These are phyloP conservation scores for Ambrosia artemisiifolia DNA, from an alignment of 129 eudicot species.

Conservation along the genomic window DNA sequence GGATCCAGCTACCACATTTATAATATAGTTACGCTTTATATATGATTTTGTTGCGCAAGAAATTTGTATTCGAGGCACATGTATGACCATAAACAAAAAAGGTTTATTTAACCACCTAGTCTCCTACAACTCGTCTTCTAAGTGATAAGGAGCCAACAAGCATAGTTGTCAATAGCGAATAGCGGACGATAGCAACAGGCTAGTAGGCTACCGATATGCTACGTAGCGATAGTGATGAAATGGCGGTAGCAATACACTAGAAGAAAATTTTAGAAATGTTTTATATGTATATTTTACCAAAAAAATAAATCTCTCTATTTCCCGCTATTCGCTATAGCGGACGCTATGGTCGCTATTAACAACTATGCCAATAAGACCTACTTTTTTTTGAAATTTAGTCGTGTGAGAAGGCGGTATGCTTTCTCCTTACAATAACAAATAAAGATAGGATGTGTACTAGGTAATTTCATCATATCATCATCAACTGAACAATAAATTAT, in stretches of 20 bases:
- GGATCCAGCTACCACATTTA: slow-evolving; percentile 20
- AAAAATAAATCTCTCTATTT: too few species aligned
- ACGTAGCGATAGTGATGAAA: too few species aligned
- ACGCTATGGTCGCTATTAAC: too few species aligned
- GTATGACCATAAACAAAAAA: background rate
- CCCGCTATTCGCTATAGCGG: too few species aligned
- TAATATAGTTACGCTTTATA: background rate
- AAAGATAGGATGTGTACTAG: background rate
- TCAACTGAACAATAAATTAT: too few species aligned
- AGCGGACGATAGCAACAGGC: too few species aligned
- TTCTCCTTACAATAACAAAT: slow-evolving; percentile 5
- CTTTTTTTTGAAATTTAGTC: background rate
- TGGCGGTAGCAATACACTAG: too few species aligned
- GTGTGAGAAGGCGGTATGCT: background rate
- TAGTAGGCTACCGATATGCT: too few species aligned
- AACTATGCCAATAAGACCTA: background rate
- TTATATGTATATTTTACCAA: too few species aligned
- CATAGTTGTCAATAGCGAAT: too few species aligned
- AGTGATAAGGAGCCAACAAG: background rate
- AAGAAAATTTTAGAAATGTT: too few species aligned
- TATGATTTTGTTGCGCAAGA: background rate
- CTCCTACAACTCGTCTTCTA: background rate
- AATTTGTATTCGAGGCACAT: background rate
- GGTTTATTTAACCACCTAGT: background rate
- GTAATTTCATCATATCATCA: too few species aligned